Conservation (phyloP, 1,284 basidiomycete genomes). For the Schizophyllum amplum region DNA sequence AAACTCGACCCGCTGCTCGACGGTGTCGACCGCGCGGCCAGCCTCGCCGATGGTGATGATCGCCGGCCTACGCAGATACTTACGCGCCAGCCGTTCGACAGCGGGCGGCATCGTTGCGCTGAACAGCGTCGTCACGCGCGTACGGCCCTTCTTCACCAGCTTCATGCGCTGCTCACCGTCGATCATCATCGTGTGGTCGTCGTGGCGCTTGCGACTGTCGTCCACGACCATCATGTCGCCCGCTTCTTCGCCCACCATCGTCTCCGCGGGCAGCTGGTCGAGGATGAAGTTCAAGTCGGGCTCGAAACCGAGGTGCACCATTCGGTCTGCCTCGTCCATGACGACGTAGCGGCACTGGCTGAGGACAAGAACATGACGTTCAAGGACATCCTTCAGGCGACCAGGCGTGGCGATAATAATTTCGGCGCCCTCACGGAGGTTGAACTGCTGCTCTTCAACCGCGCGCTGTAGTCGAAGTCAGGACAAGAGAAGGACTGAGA, state of each 20-base stretch:
- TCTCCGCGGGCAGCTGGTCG: slow-evolving; percentile 82
- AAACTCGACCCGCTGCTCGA: slow-evolving; percentile 96
- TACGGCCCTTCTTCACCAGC: slow-evolving; percentile 66
- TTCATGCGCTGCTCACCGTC: slow-evolving; percentile 38
- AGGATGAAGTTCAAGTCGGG: slow-evolving; percentile 91
- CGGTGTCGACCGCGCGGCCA: slow-evolving; percentile 94
- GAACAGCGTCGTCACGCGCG: slow-evolving; percentile 87
- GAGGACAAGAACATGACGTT: slow-evolving; percentile 90
- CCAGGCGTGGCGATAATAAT: slow-evolving; percentile 98
- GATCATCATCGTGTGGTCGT: slow-evolving; percentile 24
- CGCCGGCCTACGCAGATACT: slow-evolving; percentile 89
- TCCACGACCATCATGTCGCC: slow-evolving; percentile 61
- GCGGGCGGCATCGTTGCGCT: slow-evolving; percentile 98
- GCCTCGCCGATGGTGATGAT: slow-evolving; percentile 97
- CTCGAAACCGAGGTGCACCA: slow-evolving; percentile 98
- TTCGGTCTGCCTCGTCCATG: slow-evolving; percentile 99
- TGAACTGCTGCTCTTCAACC: slow-evolving; percentile 96
- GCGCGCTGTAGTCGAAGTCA: slow-evolving; percentile 46
- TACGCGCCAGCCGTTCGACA: slow-evolving; percentile 89
- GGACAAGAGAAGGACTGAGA: slow-evolving; percentile 4
- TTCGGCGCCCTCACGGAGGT: slow-evolving; percentile 91
- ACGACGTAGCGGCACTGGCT: slow-evolving; percentile 97
- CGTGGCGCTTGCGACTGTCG: slow-evolving; percentile 9
- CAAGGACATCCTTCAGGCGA: slow-evolving; percentile 94
- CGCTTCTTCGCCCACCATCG: slow-evolving; percentile 77